phyloP scores from a whole-genome alignment of 331 rosid species.

The Prunus yedoensis region DNA sequence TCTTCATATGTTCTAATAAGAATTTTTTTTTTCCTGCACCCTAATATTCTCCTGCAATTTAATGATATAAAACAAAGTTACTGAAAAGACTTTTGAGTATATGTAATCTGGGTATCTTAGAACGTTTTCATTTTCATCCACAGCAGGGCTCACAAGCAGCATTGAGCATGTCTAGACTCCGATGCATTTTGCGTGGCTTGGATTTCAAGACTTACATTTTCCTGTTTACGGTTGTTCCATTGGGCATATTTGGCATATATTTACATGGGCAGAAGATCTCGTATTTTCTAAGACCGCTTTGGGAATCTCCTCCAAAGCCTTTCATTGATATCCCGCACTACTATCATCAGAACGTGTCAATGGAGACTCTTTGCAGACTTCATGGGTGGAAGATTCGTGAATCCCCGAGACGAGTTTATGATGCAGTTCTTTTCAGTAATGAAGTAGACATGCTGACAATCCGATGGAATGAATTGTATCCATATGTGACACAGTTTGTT shows the following conservation, averaged over 20 bases:
- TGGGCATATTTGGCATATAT: slow-evolving; percentile 47
- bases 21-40: too few relatives aligned
- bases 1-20: too few relatives aligned
- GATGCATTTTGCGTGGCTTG: slow-evolving; percentile 63
- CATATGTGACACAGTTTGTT: slow-evolving; percentile 70
- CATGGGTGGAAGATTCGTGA: slow-evolving; percentile 91
- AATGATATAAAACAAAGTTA: neutral
- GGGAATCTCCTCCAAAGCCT: slow-evolving; percentile 94
- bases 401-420: slow-evolving; percentile 79
- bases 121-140: slow-evolving; percentile 22
- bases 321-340: slow-evolving; percentile 82
- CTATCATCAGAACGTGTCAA: slow-evolving; percentile 66
- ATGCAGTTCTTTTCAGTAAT: slow-evolving; percentile 84
- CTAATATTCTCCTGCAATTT: too few relatives aligned
- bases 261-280: slow-evolving; percentile 86
- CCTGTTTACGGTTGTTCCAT: slow-evolving; percentile 52
- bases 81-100: neutral
- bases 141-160: slow-evolving; percentile 64
- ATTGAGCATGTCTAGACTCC: slow-evolving; percentile 65
- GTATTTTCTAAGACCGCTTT: slow-evolving; percentile 81
- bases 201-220: slow-evolving; percentile 57
- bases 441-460: slow-evolving; percentile 80
- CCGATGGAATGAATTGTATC: slow-evolving; percentile 84
- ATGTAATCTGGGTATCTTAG: slow-evolving; percentile 22
- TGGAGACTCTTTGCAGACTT: slow-evolving; percentile 80